A percentile compares a stretch with the other conserved stretches of the same genome.
phyloP scores from a whole-genome alignment of 176 grass and related monocot genomes.

The Bromus sterilis region DNA sequence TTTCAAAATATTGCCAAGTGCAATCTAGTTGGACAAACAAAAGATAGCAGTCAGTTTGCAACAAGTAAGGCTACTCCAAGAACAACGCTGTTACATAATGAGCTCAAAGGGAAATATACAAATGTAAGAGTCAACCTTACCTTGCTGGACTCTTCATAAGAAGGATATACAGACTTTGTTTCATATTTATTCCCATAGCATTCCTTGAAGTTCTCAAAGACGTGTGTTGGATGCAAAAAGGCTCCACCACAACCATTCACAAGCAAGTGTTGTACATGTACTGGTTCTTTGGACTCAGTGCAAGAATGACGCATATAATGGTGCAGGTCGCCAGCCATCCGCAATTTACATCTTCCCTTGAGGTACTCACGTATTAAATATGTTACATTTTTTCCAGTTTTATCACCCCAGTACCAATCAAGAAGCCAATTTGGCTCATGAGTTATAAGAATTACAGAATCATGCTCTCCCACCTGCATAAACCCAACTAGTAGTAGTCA shows the following conservation, averaged over 20 bases:
- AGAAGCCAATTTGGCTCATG: slow-evolving; percentile 99
- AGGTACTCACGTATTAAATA: slow-evolving; percentile 87
- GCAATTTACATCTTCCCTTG: slow-evolving; percentile 76
- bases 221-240: slow-evolving; percentile 95
- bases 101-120: neutral
- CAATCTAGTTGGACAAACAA: slow-evolving; percentile 56
- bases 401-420: slow-evolving; percentile 94
- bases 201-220: slow-evolving; percentile 67
- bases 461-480: slow-evolving; percentile 70
- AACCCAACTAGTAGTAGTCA: neutral
- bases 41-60: slow-evolving; percentile 12
- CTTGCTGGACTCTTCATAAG: slow-evolving; percentile 84
- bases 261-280: slow-evolving; percentile 82
- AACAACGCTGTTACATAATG: neutral
- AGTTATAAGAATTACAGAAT: slow-evolving; percentile 86
- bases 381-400: slow-evolving; percentile 64
- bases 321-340: slow-evolving; percentile 96
- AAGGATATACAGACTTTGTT: slow-evolving; percentile 76
- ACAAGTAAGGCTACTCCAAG: neutral
- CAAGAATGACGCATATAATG: slow-evolving; percentile 98
- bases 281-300: slow-evolving; percentile 38
- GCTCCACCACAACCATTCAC: slow-evolving; percentile 98
- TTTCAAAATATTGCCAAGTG: slow-evolving; percentile 95
- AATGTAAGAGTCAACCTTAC: slow-evolving; percentile 32
- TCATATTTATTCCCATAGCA: slow-evolving; percentile 88